Evolutionary conservation across 2,329 filamentous ascomycete species (phyloP).

Genomic region (Colletotrichum incanum): DNA sequence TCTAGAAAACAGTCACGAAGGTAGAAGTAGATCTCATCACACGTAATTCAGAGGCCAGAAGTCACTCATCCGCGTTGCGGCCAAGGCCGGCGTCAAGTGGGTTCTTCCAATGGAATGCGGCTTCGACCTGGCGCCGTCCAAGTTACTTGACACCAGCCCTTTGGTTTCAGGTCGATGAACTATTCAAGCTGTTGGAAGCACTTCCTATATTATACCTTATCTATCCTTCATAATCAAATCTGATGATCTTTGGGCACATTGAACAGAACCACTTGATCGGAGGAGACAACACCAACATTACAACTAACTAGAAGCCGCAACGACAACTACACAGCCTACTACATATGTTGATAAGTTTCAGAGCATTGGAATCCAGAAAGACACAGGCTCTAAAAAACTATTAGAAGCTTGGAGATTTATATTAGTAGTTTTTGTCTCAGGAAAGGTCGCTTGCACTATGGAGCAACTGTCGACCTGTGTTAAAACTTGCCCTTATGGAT

Average conservation of each 20-base stretch:
- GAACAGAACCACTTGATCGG: background rate
- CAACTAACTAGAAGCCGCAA: background rate
- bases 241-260: background rate
- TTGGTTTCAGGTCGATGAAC: constrained; percentile 41
- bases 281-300: background rate
- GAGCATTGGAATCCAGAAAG: no score
- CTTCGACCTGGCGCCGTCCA: constrained; percentile 50
- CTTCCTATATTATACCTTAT: no score
- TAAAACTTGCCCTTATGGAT: background rate
- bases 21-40: no score
- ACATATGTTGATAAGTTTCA: no score
- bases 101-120: constrained; percentile 68
- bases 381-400: no score
- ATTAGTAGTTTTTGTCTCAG: no score
- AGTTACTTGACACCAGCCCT: constrained; percentile 41
- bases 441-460: background rate
- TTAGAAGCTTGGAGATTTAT: no score
- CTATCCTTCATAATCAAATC: no score
- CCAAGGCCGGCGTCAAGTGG: constrained; percentile 68
- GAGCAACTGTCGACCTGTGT: background rate
- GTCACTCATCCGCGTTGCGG: constrained; percentile 69
- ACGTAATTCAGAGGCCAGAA: constrained; percentile 50
- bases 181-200: no score
- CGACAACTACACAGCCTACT: background rate
- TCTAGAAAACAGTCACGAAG: no score